Conservation (phyloP, 306 rosid genomes). For the Quercus suber region DNA sequence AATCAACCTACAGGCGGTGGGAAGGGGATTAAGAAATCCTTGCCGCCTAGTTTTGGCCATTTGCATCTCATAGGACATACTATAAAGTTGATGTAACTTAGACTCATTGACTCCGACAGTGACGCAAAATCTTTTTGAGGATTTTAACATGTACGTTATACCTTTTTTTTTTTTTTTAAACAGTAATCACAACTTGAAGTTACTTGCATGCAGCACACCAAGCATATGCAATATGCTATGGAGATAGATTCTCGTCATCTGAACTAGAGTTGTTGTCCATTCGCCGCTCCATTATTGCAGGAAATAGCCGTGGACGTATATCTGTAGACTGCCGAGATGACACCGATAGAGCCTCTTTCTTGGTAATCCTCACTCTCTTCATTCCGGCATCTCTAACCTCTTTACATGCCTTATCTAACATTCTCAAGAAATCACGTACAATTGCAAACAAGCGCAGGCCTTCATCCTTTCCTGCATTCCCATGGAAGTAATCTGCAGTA, state of each 20-base stretch:
- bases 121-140: background rate
- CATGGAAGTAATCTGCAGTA: constrained; percentile 85
- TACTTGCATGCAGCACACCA: constrained; percentile 2
- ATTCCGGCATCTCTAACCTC: constrained; percentile 43
- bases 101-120: background rate
- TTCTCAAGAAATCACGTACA: constrained; percentile 77
- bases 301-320: constrained; percentile 52
- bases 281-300: constrained; percentile 69
- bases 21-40: background rate
- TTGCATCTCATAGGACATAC: background rate
- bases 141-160: too few relatives aligned
- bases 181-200: background rate
- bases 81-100: background rate
- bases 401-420: constrained; percentile 70
- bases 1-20: background rate
- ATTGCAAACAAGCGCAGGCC: constrained; percentile 68
- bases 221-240: constrained; percentile 9
- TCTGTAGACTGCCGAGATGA: constrained; percentile 29
- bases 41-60: background rate
- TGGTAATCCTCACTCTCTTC: constrained; percentile 34
- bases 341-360: constrained; percentile 33
- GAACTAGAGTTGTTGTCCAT: constrained; percentile 48
- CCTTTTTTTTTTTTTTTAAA: too few relatives aligned
- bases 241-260: constrained; percentile 45
- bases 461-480: constrained; percentile 80